Conservation (phyloP, 805 yeast species). For the Wickerhamiella azyma region DNA sequence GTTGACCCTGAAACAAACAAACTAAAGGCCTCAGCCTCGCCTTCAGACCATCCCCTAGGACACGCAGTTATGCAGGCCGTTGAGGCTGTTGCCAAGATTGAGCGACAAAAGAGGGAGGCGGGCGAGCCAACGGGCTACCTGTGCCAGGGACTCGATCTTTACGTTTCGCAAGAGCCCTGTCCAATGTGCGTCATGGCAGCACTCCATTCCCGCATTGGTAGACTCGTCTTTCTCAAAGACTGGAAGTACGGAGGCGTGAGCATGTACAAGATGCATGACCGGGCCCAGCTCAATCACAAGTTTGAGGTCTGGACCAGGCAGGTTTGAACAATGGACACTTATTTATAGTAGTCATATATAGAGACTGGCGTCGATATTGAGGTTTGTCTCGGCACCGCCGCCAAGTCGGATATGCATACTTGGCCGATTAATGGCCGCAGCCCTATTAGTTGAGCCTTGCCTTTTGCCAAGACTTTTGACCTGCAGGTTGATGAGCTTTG, state of each 20-base stretch:
- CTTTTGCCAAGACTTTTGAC: no score
- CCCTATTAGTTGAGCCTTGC: no score
- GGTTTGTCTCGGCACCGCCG: no score
- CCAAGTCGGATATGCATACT: no score
- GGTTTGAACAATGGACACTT: not conserved
- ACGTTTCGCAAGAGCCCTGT: constrained; percentile 92
- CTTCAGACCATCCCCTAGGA: constrained; percentile 36
- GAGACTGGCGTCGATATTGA: not conserved
- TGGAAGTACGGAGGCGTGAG: constrained; percentile 39
- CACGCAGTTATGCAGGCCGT: constrained; percentile 73
- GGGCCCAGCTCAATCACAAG: constrained; percentile 69
- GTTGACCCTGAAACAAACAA: constrained; percentile 40
- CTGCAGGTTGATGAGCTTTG: no score
- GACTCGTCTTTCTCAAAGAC: constrained; percentile 39
- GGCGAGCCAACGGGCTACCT: constrained; percentile 34
- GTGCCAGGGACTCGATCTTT: constrained; percentile 64
- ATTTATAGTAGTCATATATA: no score
- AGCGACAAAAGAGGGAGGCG: constrained; percentile 30
- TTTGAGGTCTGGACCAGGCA: constrained; percentile 55
- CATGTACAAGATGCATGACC: constrained; percentile 58
- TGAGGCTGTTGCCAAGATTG: constrained; percentile 44
- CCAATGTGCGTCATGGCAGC: constrained; percentile 95
- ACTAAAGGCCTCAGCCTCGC: constrained; percentile 32
- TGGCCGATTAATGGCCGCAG: no score
- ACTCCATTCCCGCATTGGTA: constrained; percentile 71